Percentiles rank a stretch among this genome's conserved stretches.
phyloP scores from a whole-genome alignment of 352 stramenopile species.

The Stephanocyclus meneghinianus region DNA sequence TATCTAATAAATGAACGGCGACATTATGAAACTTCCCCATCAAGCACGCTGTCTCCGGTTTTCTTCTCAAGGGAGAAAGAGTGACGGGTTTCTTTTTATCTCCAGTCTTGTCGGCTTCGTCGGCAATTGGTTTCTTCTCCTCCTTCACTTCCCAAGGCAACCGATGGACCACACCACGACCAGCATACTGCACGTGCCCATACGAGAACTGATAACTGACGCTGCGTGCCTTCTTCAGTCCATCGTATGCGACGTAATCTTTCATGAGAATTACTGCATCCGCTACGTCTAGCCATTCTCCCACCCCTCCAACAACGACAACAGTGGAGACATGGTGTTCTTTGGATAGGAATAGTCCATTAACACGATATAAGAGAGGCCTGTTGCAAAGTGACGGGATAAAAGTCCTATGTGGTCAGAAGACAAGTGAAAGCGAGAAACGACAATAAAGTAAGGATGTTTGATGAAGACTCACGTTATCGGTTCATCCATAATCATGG shows the following conservation, averaged over 20 bases:
- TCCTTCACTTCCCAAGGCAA: conserved; percentile 69
- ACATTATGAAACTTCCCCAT: conserved; percentile 41
- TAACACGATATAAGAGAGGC: conserved; percentile 92
- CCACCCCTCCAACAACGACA: conserved; percentile 94
- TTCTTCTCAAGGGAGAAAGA: conserved; percentile 52
- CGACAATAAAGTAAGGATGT: neutral
- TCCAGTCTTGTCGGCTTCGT: conserved; percentile 16
- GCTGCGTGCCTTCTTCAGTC: conserved; percentile 86
- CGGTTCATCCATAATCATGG: conserved; percentile 93
- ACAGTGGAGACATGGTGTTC: conserved; percentile 89
- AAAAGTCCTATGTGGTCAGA: neutral
- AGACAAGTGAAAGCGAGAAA: neutral
- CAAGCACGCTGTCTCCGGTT: conserved; percentile 24
- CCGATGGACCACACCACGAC: conserved; percentile 78
- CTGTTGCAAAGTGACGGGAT: neutral
- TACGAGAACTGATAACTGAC: conserved; percentile 82
- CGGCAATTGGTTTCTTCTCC: conserved; percentile 32
- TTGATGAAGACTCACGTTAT: conserved; percentile 84
- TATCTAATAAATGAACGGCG: conserved; percentile 44
- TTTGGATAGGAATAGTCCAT: conserved; percentile 87
- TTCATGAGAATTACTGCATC: conserved; percentile 96
- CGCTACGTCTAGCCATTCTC: conserved; percentile 96
- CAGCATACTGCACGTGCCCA: conserved; percentile 82
- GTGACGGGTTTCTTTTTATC: conserved; percentile 7
- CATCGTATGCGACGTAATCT: conserved; percentile 90